These are phyloP conservation scores for Nicotiana sylvestris DNA, from an alignment of 257 asterid genomes.

Conservation along the genomic window DNA sequence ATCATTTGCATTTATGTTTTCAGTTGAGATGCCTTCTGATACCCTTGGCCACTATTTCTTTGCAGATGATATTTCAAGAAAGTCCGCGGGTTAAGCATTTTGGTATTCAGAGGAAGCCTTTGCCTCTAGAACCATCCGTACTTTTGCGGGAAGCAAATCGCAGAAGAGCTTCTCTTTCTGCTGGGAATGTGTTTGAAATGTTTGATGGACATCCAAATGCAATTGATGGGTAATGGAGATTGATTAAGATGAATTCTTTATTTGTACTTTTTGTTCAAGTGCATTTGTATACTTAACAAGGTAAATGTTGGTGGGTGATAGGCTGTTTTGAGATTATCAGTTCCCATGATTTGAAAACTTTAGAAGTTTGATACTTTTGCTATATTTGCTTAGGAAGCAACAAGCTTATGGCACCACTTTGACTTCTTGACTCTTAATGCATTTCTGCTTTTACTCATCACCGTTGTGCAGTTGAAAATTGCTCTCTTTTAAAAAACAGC, in stretches of 20 bases:
- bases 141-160: conserved; percentile 97
- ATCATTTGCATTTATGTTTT: background rate
- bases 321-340: conserved; percentile 2
- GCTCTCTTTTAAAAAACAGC: background rate
- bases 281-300: background rate
- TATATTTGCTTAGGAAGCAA: background rate
- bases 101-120: conserved; percentile 92
- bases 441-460: background rate
- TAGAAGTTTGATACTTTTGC: background rate
- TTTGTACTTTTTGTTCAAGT: background rate
- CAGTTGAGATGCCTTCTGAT: background rate
- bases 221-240: conserved; percentile 57
- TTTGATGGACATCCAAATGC: conserved; percentile 66
- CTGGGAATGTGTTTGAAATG: conserved; percentile 84
- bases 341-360: background rate
- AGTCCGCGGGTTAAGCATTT: conserved; percentile 69
- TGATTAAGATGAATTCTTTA: conserved; percentile 16
- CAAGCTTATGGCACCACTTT: background rate
- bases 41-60: background rate
- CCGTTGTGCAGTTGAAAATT: conserved; percentile 3
- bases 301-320: background rate
- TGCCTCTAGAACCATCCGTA: conserved; percentile 96
- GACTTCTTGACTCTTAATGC: background rate
- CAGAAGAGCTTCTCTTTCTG: conserved; percentile 96
- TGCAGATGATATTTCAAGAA: conserved; percentile 88